Base-by-base conservation (phyloP, 768 basidiomycete genomes). In the Lyophyllum atratum region DNA sequence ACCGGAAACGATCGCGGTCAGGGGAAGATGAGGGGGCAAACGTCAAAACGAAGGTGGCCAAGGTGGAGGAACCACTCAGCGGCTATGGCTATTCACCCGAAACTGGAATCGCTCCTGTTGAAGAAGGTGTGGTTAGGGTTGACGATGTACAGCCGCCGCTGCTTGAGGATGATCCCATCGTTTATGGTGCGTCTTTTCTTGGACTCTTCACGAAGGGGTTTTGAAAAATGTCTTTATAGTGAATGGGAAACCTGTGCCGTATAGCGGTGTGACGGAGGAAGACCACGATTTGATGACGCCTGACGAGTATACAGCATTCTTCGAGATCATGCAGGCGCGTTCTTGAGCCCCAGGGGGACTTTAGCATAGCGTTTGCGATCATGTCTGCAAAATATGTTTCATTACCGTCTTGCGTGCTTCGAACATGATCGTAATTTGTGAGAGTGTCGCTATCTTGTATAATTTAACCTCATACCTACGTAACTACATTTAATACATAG, bases 281-380 rank as follows among this genome's bases (percentile, higher is more conserved):
- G 89, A 95, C 68, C 89, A 94, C 65, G 95, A 94, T 46, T 67
- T 87, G 63, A 97, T 97, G 95, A 92, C 92, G 3, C 87, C 92
- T 1, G 95, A 95, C 54, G 95, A 97, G 72, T 96, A 96, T 68
- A 85, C 87, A 28, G 84, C 85, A 31, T 93, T 83, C 73, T 93
- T 87, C 67, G 85, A 90, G 63, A 76, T 92, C 58, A 76, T 86
- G 68, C 83, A 84, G 71, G 75, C 79, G 50, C 77, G 71, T 49
- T 73, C 73, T 56, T 77, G 57, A 64, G 11, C n/a, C 33, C 48
- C 24, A n/a, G 43, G 21, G 43, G 24, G 24, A 14, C n/a, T 19
- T 42, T 15, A 21, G 8, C 39, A 15, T 5, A 15, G 8, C 39
- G 17, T 40, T n/a, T 9, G 8, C 39, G n/a, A 10, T 9, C 5